Percentiles rank a stretch among this genome's conserved stretches.
phyloP scores from a whole-genome alignment of 805 yeast genomes.

The Metschnikowia kofuensis region DNA sequence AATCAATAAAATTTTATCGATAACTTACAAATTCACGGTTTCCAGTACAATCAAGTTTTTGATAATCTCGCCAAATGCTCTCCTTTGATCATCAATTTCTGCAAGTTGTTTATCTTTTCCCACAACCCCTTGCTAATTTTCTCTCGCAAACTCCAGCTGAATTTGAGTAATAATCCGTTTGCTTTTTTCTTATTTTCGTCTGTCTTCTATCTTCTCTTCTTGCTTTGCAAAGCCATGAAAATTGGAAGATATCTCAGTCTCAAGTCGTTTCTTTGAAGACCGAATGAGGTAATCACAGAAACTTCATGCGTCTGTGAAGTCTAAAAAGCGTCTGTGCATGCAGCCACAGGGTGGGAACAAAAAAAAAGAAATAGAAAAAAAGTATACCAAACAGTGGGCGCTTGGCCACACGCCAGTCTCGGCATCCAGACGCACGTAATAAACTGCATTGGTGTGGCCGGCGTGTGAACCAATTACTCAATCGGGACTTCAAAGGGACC shows the following conservation, averaged over 20 bases:
- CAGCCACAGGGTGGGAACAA: not conserved
- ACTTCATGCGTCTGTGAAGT: not conserved
- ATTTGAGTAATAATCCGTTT: too few relatives aligned
- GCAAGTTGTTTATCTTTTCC: too few relatives aligned
- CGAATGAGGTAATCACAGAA: not conserved
- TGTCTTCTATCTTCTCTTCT: not conserved
- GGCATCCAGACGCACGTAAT: not conserved
- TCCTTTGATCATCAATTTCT: too few relatives aligned
- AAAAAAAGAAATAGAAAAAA: not conserved
- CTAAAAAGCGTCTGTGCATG: not conserved
- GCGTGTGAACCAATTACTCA: slow-evolving; percentile 4
- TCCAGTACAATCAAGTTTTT: too few relatives aligned
- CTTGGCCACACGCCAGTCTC: not conserved
- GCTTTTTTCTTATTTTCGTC: too few relatives aligned
- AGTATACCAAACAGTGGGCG: not conserved
- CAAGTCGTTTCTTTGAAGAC: not conserved
- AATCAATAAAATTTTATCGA: too few relatives aligned
- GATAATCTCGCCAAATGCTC: too few relatives aligned
- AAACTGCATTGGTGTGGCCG: not conserved
- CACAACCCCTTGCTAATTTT: too few relatives aligned
- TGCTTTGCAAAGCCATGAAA: not conserved
- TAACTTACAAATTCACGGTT: too few relatives aligned
- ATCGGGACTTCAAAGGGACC: slow-evolving; percentile 16
- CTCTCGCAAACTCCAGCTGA: too few relatives aligned
- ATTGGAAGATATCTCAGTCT: not conserved